Evolutionary conservation across 1,139 yeast species (phyloP).

Genomic region (Yamadazyma membranifaciens): DNA sequence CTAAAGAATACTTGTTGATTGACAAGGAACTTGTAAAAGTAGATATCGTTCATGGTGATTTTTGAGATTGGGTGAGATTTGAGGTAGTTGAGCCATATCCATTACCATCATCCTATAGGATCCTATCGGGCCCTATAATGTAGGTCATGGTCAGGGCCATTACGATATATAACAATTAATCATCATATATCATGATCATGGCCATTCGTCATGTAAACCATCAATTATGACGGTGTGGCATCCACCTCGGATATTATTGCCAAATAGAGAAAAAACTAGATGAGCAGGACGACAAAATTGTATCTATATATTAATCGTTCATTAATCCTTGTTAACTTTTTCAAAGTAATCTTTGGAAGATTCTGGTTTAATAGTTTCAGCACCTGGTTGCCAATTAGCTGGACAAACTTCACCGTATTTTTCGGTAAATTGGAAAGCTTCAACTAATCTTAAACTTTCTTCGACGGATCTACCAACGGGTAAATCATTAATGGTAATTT

Average conservation of each 20-base stretch:
- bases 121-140: no score
- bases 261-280: no score
- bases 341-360: constrained; percentile 79
- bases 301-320: not conserved
- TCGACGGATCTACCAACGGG: constrained; percentile 99
- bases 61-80: not conserved
- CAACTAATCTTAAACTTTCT: constrained; percentile 94
- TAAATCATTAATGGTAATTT: constrained; percentile 94
- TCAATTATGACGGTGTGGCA: no score
- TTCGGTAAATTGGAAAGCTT: constrained; percentile 98
- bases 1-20: constrained; percentile 61
- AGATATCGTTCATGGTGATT: constrained; percentile 23
- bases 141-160: no score
- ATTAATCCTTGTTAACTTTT: constrained; percentile 42
- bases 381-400: constrained; percentile 99
- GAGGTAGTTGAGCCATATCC: no score
- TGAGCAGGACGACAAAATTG: not conserved
- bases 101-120: no score
- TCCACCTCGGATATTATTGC: no score
- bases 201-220: no score
- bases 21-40: constrained; percentile 57
- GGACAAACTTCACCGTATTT: constrained; percentile 98
- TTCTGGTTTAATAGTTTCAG: constrained; percentile 89
- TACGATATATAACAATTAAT: no score
- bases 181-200: no score